Evolutionary conservation across 345 rosid species (phyloP).

Genomic region (Crucihimalaya himalaica): DNA sequence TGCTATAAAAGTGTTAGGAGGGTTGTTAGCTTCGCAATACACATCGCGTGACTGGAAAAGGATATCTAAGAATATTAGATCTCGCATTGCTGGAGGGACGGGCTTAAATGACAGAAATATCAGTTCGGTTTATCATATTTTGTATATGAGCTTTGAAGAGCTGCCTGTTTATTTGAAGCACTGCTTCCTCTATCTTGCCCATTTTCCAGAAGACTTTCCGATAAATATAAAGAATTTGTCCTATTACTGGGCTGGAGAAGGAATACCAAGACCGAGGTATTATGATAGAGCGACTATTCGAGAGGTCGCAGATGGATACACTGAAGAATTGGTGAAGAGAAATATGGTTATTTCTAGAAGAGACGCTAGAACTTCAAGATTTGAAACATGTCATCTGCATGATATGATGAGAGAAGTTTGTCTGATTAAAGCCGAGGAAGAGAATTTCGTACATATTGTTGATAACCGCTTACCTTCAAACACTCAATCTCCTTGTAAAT

Average conservation of each 20-base stretch:
- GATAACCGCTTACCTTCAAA: background rate
- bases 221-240: constrained; percentile 29
- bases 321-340: constrained; percentile 36
- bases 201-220: constrained; percentile 28
- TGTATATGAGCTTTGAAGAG: constrained; percentile 30
- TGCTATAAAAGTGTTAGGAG: background rate
- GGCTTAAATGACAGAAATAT: background rate
- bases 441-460: constrained; percentile 11
- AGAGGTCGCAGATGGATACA: constrained; percentile 21
- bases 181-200: constrained; percentile 3
- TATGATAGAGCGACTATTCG: background rate
- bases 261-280: background rate
- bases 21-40: background rate
- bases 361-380: no score
- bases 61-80: background rate
- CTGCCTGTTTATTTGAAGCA: constrained; percentile 19
- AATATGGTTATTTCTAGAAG: constrained; percentile 41
- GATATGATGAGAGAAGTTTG: constrained; percentile 38
- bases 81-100: background rate
- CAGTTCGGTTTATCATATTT: background rate
- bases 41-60: background rate
- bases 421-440: constrained; percentile 27
- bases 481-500: background rate
- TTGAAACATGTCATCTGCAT: constrained; percentile 6
- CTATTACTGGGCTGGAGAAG: constrained; percentile 43